A percentile compares a stretch with the other conserved stretches of the same genome.
These are phyloP conservation scores for Syzygium syzygioides DNA, from an alignment of 441 rosid genomes.

Conservation along the genomic window DNA sequence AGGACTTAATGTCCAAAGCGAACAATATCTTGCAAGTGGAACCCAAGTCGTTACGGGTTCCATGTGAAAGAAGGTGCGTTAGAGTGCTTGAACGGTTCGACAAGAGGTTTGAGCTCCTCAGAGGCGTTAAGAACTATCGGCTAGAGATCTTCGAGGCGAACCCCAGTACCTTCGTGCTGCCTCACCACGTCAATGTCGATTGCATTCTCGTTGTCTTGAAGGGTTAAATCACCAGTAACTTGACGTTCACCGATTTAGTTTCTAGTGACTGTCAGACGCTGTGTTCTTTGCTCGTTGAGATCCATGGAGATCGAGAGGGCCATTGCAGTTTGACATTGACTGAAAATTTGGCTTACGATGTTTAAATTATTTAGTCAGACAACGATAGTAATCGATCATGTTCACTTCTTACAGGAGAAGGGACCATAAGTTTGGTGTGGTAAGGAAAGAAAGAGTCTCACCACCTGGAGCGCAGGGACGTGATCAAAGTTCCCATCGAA, in stretches of 20 bases:
- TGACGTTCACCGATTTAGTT: neutral
- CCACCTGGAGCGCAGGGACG: slow-evolving; percentile 32
- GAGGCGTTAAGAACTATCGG: slow-evolving; percentile 39
- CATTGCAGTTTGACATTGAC: neutral
- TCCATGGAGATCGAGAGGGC: neutral
- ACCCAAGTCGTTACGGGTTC: neutral
- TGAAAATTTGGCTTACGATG: neutral
- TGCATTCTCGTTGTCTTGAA: slow-evolving; percentile 21
- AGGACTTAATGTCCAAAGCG: too few relatives aligned
- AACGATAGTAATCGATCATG: neutral
- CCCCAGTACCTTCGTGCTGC: slow-evolving; percentile 41
- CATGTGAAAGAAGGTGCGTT: slow-evolving; percentile 26
- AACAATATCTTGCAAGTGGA: too few relatives aligned
- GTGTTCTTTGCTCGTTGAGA: neutral
- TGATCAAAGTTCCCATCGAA: slow-evolving; percentile 33
- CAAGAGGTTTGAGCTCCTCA: slow-evolving; percentile 28
- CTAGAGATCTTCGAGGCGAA: slow-evolving; percentile 29
- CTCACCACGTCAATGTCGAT: slow-evolving; percentile 46
- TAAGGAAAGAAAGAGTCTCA: slow-evolving; percentile 29
- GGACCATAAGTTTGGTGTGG: slow-evolving; percentile 27
- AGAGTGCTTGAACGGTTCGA: slow-evolving; percentile 35
- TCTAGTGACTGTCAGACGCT: neutral
- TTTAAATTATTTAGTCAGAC: neutral
- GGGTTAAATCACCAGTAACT: slow-evolving; percentile 18
- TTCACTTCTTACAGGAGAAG: slow-evolving; percentile 22